Evolutionary conservation across 2,329 filamentous ascomycete species (phyloP).

Genomic region (Bipolaris sorokiniana): DNA sequence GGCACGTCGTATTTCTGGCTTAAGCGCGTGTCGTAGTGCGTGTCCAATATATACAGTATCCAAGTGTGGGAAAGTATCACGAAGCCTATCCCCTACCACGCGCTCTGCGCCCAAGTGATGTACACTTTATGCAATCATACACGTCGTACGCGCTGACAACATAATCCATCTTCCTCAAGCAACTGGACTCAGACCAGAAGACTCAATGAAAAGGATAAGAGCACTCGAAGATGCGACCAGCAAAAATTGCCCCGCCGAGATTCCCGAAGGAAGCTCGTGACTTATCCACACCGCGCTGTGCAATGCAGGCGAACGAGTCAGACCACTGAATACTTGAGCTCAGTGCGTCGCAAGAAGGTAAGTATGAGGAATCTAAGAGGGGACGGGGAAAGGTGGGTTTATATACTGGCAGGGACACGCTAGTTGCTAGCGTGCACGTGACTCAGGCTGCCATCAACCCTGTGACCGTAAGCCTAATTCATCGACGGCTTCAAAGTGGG

Average conservation of each 20-base stretch:
- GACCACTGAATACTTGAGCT: conserved; percentile 36
- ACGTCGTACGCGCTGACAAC: too few relatives aligned
- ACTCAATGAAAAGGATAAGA: conserved; percentile 48
- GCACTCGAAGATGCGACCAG: background rate
- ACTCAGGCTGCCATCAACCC: background rate
- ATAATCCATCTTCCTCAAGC: conserved; percentile 44
- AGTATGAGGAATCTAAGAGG: conserved; percentile 3
- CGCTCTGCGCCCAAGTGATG: background rate
- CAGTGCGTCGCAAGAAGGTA: conserved; percentile 38
- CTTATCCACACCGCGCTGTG: conserved; percentile 40
- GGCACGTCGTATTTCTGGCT: too few relatives aligned
- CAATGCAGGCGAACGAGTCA: conserved; percentile 40
- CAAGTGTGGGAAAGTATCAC: background rate
- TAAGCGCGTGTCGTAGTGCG: too few relatives aligned
- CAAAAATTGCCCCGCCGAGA: conserved; percentile 23
- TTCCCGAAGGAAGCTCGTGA: conserved; percentile 41
- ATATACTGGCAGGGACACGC: background rate
- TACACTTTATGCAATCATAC: too few relatives aligned
- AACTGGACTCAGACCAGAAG: conserved; percentile 31
- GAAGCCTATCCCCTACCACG: background rate
- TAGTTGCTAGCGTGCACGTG: conserved; percentile 1
- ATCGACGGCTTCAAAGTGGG: background rate
- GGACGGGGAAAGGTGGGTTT: background rate
- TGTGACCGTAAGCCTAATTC: background rate
- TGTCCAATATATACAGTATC: too few relatives aligned